phyloP scores from a whole-genome alignment of 2,329 filamentous ascomycete species.

The Nectriaceae sp. region DNA sequence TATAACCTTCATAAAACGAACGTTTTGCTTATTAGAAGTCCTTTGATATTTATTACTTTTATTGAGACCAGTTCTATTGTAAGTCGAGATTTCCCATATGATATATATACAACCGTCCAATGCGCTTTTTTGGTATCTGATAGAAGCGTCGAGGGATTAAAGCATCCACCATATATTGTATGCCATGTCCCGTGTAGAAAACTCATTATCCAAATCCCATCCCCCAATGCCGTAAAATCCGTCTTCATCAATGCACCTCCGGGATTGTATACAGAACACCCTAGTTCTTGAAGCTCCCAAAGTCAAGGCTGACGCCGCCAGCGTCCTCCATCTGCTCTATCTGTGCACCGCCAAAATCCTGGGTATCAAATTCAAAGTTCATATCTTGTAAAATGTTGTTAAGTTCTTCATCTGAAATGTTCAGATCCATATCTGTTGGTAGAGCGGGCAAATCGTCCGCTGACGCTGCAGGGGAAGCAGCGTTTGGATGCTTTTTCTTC shows the following conservation, averaged over 20 bases:
- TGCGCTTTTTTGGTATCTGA: neutral
- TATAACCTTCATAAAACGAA: too few relatives aligned
- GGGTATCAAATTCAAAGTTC: conserved; percentile 42
- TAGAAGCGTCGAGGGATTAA: too few relatives aligned
- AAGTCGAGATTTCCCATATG: neutral
- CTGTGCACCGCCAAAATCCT: conserved; percentile 25
- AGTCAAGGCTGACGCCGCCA: conserved; percentile 31
- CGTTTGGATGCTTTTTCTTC: conserved; percentile 28
- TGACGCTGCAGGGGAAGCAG: conserved; percentile 9
- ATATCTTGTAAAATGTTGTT: conserved; percentile 45
- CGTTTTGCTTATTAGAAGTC: too few relatives aligned
- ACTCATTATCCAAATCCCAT: too few relatives aligned
- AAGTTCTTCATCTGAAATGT: conserved; percentile 41
- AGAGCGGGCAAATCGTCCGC: conserved; percentile 12
- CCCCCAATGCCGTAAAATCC: too few relatives aligned
- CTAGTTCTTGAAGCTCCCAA: neutral
- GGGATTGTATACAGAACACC: neutral
- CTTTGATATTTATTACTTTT: too few relatives aligned
- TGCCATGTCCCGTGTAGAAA: too few relatives aligned
- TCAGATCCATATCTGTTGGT: conserved; percentile 35
- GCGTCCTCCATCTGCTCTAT: conserved; percentile 31
- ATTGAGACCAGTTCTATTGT: too few relatives aligned
- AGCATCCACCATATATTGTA: too few relatives aligned
- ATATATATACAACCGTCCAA: neutral
- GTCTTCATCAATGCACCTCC: neutral